Evolutionary conservation across 495 filamentous ascomycete genomes (phyloP).

Genomic region (Aspergillus ostianus): DNA sequence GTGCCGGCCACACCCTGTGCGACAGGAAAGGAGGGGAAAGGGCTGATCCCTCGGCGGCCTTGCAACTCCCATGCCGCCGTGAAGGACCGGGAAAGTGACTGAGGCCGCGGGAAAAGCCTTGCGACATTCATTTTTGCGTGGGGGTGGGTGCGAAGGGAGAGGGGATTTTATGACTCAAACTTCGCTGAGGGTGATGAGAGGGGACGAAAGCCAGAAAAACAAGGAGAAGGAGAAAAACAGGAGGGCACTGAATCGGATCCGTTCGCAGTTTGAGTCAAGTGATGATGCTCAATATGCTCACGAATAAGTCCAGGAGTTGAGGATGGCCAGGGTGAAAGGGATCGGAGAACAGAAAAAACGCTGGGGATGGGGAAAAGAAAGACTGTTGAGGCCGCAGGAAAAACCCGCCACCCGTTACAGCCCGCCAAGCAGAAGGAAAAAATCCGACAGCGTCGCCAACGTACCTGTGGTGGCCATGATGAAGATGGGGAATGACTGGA

Average conservation of each 20-base stretch:
- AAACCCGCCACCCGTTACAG: neutral
- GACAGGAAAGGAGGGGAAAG: constrained; percentile 6
- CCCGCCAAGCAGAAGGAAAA: neutral
- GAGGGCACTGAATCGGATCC: neutral
- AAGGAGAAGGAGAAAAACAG: constrained; percentile 9
- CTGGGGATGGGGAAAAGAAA: neutral
- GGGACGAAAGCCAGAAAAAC: constrained; percentile 2
- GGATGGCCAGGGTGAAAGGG: neutral
- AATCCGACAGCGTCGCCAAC: neutral
- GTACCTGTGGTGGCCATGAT: neutral
- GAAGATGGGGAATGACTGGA: neutral
- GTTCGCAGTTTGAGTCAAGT: neutral
- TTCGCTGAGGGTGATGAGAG: neutral
- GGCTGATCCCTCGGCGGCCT: constrained; percentile 1
- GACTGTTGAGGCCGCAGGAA: neutral
- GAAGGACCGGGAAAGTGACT: constrained; percentile 12
- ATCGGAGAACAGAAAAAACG: neutral
- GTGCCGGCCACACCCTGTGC: neutral
- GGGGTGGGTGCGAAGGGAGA: neutral
- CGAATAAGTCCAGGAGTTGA: neutral
- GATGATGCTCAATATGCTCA: neutral
- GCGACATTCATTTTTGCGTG: constrained; percentile 24
- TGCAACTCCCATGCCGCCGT: neutral
- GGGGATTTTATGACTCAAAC: neutral
- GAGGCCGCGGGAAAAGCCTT: constrained; percentile 23